Conservation (phyloP, 2,329 filamentous ascomycete species). For the Davidsoniella eucalypti region DNA sequence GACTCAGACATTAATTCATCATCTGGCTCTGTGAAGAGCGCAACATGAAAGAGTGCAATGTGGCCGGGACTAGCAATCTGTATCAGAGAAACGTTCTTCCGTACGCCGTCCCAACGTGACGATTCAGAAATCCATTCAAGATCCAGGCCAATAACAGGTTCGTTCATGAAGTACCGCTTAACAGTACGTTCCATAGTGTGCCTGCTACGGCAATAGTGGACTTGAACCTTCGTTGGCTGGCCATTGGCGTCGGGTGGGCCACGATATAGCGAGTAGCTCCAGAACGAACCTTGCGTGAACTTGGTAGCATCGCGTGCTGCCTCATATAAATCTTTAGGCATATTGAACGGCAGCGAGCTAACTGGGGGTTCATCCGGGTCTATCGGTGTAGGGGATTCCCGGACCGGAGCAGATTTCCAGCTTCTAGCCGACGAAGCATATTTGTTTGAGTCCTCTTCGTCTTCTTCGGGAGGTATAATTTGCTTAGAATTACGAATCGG, state of each 20-base stretch:
- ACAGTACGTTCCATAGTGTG: conserved; percentile 50
- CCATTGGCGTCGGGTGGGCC: conserved; percentile 25
- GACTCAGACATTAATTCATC: conserved; percentile 50
- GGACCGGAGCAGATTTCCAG: neutral
- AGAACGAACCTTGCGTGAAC: conserved; percentile 38
- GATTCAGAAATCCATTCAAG: conserved; percentile 61
- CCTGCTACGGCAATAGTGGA: conserved; percentile 62
- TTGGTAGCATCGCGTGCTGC: conserved; percentile 30
- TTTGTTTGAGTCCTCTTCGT: neutral
- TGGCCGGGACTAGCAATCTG: conserved; percentile 65
- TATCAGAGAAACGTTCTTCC: conserved; percentile 61
- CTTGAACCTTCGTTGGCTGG: conserved; percentile 36
- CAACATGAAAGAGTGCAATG: conserved; percentile 69
- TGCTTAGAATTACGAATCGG: no score
- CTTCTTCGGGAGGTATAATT: neutral
- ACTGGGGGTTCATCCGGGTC: conserved; percentile 19
- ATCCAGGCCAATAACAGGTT: conserved; percentile 70
- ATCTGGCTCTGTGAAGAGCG: conserved; percentile 35
- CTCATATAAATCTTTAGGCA: conserved; percentile 28
- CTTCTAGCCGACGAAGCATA: neutral
- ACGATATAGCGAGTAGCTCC: conserved; percentile 53
- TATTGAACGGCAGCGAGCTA: conserved; percentile 28
- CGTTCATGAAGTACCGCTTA: conserved; percentile 43
- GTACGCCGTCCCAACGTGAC: conserved; percentile 29
- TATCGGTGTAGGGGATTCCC: conserved; percentile 1